Evolutionary conservation across 2,329 filamentous ascomycete genomes (phyloP).

Genomic region (Berkeleyomyces basicola): DNA sequence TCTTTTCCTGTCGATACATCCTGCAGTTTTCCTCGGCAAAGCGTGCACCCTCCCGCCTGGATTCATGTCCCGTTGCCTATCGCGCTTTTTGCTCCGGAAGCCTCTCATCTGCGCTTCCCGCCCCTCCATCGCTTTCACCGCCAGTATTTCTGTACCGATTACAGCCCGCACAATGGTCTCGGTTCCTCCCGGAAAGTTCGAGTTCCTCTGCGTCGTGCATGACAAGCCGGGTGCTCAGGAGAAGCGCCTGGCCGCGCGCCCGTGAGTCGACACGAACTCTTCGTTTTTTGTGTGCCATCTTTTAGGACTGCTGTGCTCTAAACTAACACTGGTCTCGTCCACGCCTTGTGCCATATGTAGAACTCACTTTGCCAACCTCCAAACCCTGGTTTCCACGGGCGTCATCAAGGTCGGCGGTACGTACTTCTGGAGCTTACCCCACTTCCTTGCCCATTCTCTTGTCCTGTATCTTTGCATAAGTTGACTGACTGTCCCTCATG

Average conservation of each 20-base stretch:
- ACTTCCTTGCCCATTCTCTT: background rate
- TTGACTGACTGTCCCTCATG: background rate
- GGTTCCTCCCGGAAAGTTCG: slow-evolving; percentile 26
- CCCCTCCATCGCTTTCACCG: background rate
- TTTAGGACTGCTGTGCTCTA: background rate
- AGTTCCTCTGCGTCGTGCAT: slow-evolving; percentile 54
- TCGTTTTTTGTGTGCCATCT: background rate
- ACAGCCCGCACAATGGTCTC: slow-evolving; percentile 19
- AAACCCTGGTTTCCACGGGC: slow-evolving; percentile 35
- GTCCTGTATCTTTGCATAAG: background rate
- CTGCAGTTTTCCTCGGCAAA: too few relatives aligned
- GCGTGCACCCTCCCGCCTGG: background rate
- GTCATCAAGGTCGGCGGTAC: slow-evolving; percentile 48
- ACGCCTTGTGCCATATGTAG: background rate
- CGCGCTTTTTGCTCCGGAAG: background rate
- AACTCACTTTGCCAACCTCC: slow-evolving; percentile 40
- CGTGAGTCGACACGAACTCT: slow-evolving; percentile 26
- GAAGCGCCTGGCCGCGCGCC: slow-evolving; percentile 44
- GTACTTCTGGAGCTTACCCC: slow-evolving; percentile 16
- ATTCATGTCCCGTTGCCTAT: background rate
- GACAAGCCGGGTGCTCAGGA: slow-evolving; percentile 43
- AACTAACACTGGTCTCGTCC: background rate
- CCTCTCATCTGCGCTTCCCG: background rate
- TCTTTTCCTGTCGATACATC: background rate
- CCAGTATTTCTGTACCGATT: background rate